Evolutionary conservation across 164 flowering plant species (phyloP).

Genomic region (Platanus orientalis): DNA sequence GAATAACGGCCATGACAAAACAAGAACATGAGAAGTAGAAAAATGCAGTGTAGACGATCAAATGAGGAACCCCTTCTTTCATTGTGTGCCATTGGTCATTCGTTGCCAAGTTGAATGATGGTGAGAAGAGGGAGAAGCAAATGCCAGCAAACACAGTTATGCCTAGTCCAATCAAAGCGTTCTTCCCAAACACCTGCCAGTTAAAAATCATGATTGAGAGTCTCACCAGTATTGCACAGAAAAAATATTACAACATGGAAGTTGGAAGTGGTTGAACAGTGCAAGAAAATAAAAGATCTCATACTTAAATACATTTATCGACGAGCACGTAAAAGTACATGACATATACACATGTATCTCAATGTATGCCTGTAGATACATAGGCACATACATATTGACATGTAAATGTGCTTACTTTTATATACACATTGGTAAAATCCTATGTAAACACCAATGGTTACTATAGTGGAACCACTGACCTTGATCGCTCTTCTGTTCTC

Average conservation of each 20-base stretch:
- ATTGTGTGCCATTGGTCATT: conserved; percentile 56
- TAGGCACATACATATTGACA: too few relatives aligned
- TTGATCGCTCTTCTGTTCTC: conserved; percentile 77
- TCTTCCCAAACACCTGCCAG: conserved; percentile 50
- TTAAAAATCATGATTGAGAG: neutral
- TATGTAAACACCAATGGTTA: neutral
- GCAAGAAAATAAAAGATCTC: too few relatives aligned
- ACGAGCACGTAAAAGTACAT: too few relatives aligned
- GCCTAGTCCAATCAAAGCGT: conserved; percentile 33
- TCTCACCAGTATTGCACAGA: too few relatives aligned
- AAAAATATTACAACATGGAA: too few relatives aligned
- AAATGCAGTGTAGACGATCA: conserved; percentile 56
- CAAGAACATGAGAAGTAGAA: conserved; percentile 58
- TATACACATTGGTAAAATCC: too few relatives aligned
- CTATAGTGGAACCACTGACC: conserved; percentile 27
- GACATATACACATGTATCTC: too few relatives aligned
- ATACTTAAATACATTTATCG: too few relatives aligned
- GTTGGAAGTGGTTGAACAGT: too few relatives aligned
- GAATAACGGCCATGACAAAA: conserved; percentile 40
- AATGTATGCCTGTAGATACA: too few relatives aligned
- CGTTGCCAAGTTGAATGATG: conserved; percentile 55
- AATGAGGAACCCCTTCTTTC: conserved; percentile 44
- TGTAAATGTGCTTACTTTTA: too few relatives aligned
- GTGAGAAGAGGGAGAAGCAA: conserved; percentile 60
- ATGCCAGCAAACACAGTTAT: conserved; percentile 52